Evolutionary conservation across 352 stramenopile species (phyloP).

Genomic region (Pilasporangium apinafurcum): DNA sequence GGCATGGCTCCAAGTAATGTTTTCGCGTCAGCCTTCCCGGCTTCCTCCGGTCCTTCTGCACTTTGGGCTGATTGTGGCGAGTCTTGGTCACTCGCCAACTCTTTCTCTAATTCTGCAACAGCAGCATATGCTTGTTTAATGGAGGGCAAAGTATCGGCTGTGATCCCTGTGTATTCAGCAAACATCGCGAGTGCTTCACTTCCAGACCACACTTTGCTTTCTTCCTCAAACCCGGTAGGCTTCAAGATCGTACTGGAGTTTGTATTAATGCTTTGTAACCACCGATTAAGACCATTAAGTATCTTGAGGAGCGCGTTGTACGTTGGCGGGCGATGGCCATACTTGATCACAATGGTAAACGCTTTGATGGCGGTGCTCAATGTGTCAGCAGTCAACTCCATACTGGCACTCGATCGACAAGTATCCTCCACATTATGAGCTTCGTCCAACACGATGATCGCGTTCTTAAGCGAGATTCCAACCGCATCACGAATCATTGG

Average conservation of each 20-base stretch:
- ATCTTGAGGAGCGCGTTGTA: slow-evolving; percentile 47
- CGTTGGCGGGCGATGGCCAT: slow-evolving; percentile 36
- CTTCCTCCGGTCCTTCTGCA: slow-evolving; percentile 10
- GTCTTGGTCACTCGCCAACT: slow-evolving; percentile 24
- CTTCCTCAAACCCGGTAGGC: slow-evolving; percentile 58
- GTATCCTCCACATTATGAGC: slow-evolving; percentile 87
- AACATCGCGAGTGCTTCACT: slow-evolving; percentile 65
- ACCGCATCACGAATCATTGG: slow-evolving; percentile 66
- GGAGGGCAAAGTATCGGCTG: slow-evolving; percentile 28
- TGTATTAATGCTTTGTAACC: slow-evolving; percentile 38
- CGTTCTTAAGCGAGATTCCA: slow-evolving; percentile 59
- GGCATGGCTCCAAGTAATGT: slow-evolving; percentile 42
- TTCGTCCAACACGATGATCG: slow-evolving; percentile 82
- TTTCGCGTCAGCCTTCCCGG: slow-evolving; percentile 4
- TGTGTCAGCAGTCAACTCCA: slow-evolving; percentile 55
- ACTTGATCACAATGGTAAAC: slow-evolving; percentile 63
- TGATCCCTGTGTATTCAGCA: slow-evolving; percentile 50
- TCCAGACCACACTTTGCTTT: slow-evolving; percentile 66
- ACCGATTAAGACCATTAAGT: slow-evolving; percentile 54
- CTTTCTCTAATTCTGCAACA: slow-evolving; percentile 50
- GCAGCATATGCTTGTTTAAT: slow-evolving; percentile 37
- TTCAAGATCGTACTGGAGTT: slow-evolving; percentile 38
- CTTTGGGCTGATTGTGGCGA: slow-evolving; percentile 12
- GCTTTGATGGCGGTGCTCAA: slow-evolving; percentile 48
- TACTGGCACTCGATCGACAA: slow-evolving; percentile 67